Conservation (phyloP, 805 yeast genomes). For the Kodamaea jinghongensis region DNA sequence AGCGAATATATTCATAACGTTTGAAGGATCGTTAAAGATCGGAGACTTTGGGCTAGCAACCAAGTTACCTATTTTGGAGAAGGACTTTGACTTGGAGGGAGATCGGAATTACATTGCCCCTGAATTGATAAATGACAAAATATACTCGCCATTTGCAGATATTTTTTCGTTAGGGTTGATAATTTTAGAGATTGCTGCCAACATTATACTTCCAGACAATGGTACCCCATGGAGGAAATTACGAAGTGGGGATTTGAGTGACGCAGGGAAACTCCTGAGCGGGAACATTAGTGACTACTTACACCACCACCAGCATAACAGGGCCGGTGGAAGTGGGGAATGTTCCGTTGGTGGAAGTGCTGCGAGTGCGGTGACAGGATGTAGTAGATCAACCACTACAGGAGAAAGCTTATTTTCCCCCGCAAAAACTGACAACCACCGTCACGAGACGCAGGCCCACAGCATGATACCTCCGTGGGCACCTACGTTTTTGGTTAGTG, state of each 20-base stretch:
- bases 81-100: conserved; percentile 87
- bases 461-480: conserved; percentile 72
- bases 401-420: conserved; percentile 6
- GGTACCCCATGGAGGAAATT: conserved; percentile 96
- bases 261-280: conserved; percentile 79
- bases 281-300: conserved; percentile 44
- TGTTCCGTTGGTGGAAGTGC: conserved; percentile 1
- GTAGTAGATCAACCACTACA: conserved; percentile 2
- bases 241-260: conserved; percentile 91
- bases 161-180: conserved; percentile 91
- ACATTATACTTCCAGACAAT: conserved; percentile 90
- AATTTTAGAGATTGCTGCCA: conserved; percentile 93
- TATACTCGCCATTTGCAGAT: conserved; percentile 90
- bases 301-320: conserved; percentile 23
- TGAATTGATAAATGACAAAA: conserved; percentile 78
- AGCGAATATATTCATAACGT: conserved; percentile 89
- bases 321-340: conserved; percentile 1
- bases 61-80: conserved; percentile 62
- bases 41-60: conserved; percentile 98
- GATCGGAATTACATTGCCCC: conserved; percentile 98
- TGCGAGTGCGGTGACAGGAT: conserved; percentile 1
- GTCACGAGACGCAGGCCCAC: neutral
- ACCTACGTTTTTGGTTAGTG: conserved; percentile 72
- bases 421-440: conserved; percentile 6
- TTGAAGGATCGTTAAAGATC: conserved; percentile 89